These are phyloP conservation scores for Pythium oligandrum DNA, from an alignment of 352 stramenopile species.

Conservation along the genomic window DNA sequence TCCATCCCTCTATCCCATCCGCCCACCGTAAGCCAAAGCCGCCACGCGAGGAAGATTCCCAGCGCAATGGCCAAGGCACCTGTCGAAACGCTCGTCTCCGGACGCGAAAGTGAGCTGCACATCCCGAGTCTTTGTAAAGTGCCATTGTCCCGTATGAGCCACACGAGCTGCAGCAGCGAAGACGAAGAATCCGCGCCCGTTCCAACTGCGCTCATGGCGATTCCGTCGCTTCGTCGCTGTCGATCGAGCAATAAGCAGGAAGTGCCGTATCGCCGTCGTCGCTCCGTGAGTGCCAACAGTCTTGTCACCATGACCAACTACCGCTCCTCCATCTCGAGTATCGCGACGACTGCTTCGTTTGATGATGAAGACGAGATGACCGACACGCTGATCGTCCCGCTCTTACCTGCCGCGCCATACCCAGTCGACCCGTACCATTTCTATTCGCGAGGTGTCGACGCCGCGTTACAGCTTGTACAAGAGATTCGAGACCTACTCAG, in stretches of 20 bases:
- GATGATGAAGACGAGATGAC: slow-evolving; percentile 9
- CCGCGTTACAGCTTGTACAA: slow-evolving; percentile 30
- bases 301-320: slow-evolving; percentile 49
- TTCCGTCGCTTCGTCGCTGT: slow-evolving; percentile 47
- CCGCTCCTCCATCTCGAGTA: slow-evolving; percentile 18
- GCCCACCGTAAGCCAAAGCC: too few species aligned
- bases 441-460: slow-evolving; percentile 33
- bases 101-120: too few species aligned
- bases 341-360: slow-evolving; percentile 11
- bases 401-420: slow-evolving; percentile 58
- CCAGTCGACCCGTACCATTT: slow-evolving; percentile 83
- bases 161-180: slow-evolving; percentile 11
- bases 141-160: neutral
- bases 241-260: slow-evolving; percentile 23
- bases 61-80: too few species aligned
- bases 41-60: too few species aligned
- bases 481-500: slow-evolving; percentile 46
- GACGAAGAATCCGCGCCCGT: slow-evolving; percentile 17
- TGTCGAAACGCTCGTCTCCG: too few species aligned
- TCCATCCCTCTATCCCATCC: too few species aligned
- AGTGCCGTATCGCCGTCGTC: slow-evolving; percentile 26
- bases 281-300: slow-evolving; percentile 67
- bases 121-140: too few species aligned
- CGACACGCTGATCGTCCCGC: slow-evolving; percentile 21
- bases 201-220: slow-evolving; percentile 21